phyloP scores from a whole-genome alignment of 352 stramenopile species.

The Phytophthora fragariaefolia region DNA sequence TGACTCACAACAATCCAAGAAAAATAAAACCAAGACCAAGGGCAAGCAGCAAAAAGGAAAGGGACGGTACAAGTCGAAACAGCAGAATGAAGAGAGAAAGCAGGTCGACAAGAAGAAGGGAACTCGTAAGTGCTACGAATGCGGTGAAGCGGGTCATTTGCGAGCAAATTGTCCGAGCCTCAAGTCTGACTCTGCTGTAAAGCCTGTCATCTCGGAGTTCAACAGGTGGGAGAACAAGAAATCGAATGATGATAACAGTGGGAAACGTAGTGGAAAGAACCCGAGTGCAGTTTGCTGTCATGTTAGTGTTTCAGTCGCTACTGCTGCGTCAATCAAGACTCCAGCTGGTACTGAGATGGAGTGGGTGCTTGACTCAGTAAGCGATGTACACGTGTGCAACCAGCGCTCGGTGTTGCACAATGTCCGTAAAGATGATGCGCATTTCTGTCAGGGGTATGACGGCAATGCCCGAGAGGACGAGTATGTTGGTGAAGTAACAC shows the following conservation, averaged over 20 bases:
- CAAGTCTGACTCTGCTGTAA: neutral
- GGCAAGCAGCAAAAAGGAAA: constrained; percentile 4
- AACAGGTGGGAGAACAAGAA: constrained; percentile 21
- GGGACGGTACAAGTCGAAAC: neutral
- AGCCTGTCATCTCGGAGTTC: constrained; percentile 5
- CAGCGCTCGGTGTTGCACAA: neutral
- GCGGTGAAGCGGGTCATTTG: constrained; percentile 13
- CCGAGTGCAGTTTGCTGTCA: constrained; percentile 1
- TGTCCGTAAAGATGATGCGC: neutral
- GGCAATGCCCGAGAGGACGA: neutral
- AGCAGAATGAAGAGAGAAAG: neutral
- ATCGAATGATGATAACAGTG: neutral
- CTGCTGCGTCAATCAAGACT: constrained; percentile 5
- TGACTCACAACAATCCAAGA: neutral
- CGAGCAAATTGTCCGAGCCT: constrained; percentile 5
- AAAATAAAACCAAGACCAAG: constrained; percentile 17
- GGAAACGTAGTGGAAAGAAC: neutral
- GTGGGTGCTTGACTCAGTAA: constrained; percentile 11
- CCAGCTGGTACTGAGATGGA: constrained; percentile 5
- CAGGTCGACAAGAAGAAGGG: neutral
- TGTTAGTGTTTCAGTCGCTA: neutral
- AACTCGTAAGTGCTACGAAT: constrained; percentile 4
- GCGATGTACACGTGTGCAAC: constrained; percentile 21
- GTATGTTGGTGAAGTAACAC: neutral
- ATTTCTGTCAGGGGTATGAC: neutral